These are phyloP conservation scores for Pichia sp. DNA, from an alignment of 1,139 yeast genomes.

Conservation along the genomic window DNA sequence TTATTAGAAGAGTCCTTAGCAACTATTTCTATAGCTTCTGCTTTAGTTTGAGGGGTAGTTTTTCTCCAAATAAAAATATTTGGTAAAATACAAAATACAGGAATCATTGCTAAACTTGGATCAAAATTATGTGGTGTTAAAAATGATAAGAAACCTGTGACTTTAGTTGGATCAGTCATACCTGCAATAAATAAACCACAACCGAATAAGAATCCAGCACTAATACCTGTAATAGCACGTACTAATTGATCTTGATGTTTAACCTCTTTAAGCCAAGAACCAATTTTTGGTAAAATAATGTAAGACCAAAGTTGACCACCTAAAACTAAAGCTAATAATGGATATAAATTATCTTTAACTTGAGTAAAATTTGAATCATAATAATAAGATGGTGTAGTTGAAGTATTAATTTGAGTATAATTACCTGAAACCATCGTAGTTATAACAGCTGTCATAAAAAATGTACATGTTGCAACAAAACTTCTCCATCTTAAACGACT, in stretches of 20 bases:
- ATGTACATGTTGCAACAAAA: constrained; percentile 36
- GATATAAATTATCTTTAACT: constrained; percentile 19
- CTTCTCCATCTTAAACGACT: constrained; percentile 39
- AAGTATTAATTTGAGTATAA: constrained; percentile 27
- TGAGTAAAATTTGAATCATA: constrained; percentile 18
- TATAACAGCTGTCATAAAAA: constrained; percentile 31
- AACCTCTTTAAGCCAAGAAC: constrained; percentile 3
- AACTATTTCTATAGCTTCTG: not conserved
- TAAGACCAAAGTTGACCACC: constrained; percentile 22
- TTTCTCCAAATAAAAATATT: constrained; percentile 32
- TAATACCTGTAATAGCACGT: constrained; percentile 27
- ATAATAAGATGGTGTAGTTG: constrained; percentile 21
- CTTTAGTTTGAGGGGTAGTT: constrained; percentile 14
- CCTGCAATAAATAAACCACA: constrained; percentile 40
- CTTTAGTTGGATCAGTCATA: constrained; percentile 38
- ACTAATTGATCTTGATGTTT: constrained; percentile 7
- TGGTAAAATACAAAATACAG: constrained; percentile 38
- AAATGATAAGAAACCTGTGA: constrained; percentile 39
- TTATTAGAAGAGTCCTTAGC: not conserved
- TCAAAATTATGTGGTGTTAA: constrained; percentile 33
- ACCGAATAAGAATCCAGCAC: constrained; percentile 39
- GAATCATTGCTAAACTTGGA: constrained; percentile 39
- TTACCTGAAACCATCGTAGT: constrained; percentile 32
- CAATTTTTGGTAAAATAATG: constrained; percentile 25
- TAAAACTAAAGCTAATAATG: constrained; percentile 13